Base-by-base conservation (phyloP, 352 stramenopile species). In the Phytophthora sp. region DNA sequence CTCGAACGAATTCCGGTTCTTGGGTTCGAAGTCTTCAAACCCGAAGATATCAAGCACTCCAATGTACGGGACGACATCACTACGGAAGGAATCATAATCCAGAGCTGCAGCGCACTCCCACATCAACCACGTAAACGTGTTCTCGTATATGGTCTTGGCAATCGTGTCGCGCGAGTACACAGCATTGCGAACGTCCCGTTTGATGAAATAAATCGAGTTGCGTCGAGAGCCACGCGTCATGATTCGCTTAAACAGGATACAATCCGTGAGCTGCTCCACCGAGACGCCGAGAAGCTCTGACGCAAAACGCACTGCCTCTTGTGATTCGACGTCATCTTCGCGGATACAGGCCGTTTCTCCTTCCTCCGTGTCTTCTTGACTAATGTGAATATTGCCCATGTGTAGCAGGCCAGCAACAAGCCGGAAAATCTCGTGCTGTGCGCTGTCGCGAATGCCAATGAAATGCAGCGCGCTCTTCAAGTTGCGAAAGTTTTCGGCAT, bases 11-110 rank as follows among this genome's bases (percentile, higher is more conserved):
- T 98, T 98, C 53, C 77, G 83, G 63, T 93, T 93, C 69, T 88
- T 98, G 6, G 83, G 77, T 57, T 94, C 77, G 41, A 98, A 95
- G 50, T 91, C 89, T 63, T 97, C 91, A 65, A 97, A 97, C 15
- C 91, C 91, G 61, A 98, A 98, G 46, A 98, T 98, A 74, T 98
- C 91, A 20, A 98, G 76, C 24, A 98, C 88, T 15, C 89, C 89
- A 59, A 97, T 96, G 82, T 96, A 91, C 30, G 89, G 85, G 27
- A 93, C 75, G 39, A 93, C 86, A 51, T 93, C 85, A 49, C 79
- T 88, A 27, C 86, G 85, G 50, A 86, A 80, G 68, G 94, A 76
- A 76, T 93, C 80, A 69, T 94, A 91, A 62, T 94, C 85, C 35
- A 96, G 60, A 7, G 86, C 82, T 3, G 67, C 85, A 29, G 85